Conservation (phyloP, 306 rosid genomes). For the Cucurbita moschata region DNA sequence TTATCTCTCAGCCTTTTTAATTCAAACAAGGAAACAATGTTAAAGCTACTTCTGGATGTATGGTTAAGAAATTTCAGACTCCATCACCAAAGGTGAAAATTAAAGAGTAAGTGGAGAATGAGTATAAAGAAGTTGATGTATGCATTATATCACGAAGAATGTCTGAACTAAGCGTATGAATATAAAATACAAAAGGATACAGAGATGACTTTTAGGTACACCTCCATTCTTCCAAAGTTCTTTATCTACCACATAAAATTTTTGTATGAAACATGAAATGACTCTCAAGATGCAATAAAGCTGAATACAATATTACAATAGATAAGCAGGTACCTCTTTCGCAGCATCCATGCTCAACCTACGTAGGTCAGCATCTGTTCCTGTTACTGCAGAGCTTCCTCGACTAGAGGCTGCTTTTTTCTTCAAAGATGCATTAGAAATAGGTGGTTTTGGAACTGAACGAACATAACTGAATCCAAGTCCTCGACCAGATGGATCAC, state of each 20-base stretch:
- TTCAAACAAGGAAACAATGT: background rate
- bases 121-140: background rate
- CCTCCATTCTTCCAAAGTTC: background rate
- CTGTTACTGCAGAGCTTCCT: slow-evolving; percentile 86
- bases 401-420: slow-evolving; percentile 59
- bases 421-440: slow-evolving; percentile 63
- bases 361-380: slow-evolving; percentile 98
- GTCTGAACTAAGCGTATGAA: background rate
- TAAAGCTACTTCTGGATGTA: background rate
- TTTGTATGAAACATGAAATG: background rate
- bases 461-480: slow-evolving; percentile 91
- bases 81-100: background rate
- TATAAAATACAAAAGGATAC: background rate
- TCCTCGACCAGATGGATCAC: slow-evolving; percentile 96
- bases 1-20: background rate
- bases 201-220: background rate
- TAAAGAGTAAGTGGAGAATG: background rate
- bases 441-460: slow-evolving; percentile 67
- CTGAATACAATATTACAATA: background rate
- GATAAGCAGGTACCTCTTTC: slow-evolving; percentile 45
- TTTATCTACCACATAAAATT: background rate
- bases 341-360: slow-evolving; percentile 99
- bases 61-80: background rate
- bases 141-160: background rate
- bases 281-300: background rate